Conservation (phyloP, 306 rosid species). For the Ochetophila trinervis region DNA sequence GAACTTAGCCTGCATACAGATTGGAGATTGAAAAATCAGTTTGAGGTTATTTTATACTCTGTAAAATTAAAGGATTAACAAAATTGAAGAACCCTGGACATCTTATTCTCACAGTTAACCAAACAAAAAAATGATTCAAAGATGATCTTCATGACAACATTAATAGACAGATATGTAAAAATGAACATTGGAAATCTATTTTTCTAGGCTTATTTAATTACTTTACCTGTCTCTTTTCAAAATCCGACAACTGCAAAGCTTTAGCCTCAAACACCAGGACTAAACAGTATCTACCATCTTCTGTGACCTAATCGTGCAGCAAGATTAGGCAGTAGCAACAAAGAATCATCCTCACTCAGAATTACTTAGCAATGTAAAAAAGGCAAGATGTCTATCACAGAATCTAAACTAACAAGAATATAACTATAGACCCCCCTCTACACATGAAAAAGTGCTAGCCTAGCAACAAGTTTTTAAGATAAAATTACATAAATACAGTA, state of each 20-base stretch:
- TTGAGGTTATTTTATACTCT: constrained; percentile 1
- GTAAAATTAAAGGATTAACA: background rate
- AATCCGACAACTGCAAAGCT: constrained; percentile 73
- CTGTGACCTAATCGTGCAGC: constrained; percentile 54
- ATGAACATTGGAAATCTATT: background rate
- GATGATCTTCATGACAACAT: background rate
- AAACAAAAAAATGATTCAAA: background rate
- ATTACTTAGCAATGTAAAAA: background rate
- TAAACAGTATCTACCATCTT: constrained; percentile 73
- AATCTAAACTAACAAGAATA: background rate
- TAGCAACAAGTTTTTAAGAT: background rate
- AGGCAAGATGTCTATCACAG: constrained; percentile 5
- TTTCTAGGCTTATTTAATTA: background rate
- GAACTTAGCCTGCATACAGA: constrained; percentile 64
- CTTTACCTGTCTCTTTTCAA: constrained; percentile 87
- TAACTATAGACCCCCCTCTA: background rate
- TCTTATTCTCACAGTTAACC: background rate
- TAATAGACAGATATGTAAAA: background rate
- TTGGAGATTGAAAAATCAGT: constrained; percentile 16
- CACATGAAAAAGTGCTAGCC: background rate
- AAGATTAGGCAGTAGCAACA: constrained; percentile 12
- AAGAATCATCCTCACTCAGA: background rate
- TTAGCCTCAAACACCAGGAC: constrained; percentile 80
- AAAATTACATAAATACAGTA: background rate
- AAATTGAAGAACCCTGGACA: background rate